These are phyloP conservation scores for Claviceps cyperi DNA, from an alignment of 2,329 filamentous ascomycete species.

Conservation along the genomic window DNA sequence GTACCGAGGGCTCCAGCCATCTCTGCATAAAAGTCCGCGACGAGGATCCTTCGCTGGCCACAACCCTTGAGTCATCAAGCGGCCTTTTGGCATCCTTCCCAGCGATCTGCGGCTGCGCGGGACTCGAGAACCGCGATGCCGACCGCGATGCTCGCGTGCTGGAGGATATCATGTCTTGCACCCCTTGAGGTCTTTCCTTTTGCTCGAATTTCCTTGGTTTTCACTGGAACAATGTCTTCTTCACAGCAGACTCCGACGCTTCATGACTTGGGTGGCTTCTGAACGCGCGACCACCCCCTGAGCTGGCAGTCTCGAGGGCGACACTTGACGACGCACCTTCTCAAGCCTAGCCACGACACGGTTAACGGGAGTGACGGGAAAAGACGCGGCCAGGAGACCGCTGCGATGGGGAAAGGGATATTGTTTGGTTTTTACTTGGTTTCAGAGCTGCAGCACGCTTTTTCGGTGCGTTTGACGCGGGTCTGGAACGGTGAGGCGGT, in stretches of 20 bases:
- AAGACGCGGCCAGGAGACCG: slow-evolving; percentile 1
- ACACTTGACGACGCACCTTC: slow-evolving; percentile 16
- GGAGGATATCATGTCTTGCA: slow-evolving; percentile 24
- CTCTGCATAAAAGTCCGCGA: slow-evolving; percentile 36
- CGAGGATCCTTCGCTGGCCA: slow-evolving; percentile 19
- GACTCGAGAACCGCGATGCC: slow-evolving; percentile 38
- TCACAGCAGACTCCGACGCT: not conserved
- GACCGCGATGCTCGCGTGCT: slow-evolving; percentile 36
- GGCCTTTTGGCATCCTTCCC: slow-evolving; percentile 13
- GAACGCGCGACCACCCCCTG: not conserved
- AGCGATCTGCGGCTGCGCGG: slow-evolving; percentile 22
- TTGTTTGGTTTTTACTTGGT: slow-evolving; percentile 13
- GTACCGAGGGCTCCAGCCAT: slow-evolving; percentile 45
- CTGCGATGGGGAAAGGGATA: not conserved
- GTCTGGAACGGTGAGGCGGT: slow-evolving; percentile 12
- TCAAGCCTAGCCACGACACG: slow-evolving; percentile 11
- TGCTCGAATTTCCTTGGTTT: not conserved
- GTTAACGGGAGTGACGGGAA: slow-evolving; percentile 6
- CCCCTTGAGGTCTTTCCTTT: not conserved
- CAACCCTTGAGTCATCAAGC: slow-evolving; percentile 23
- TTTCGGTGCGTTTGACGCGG: slow-evolving; percentile 16
- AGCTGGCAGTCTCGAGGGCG: slow-evolving; percentile 7
- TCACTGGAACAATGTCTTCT: not conserved
- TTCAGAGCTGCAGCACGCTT: slow-evolving; percentile 19
- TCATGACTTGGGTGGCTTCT: not conserved